Conservation (phyloP, 306 rosid species). For the Hippophae gyantsensis region DNA sequence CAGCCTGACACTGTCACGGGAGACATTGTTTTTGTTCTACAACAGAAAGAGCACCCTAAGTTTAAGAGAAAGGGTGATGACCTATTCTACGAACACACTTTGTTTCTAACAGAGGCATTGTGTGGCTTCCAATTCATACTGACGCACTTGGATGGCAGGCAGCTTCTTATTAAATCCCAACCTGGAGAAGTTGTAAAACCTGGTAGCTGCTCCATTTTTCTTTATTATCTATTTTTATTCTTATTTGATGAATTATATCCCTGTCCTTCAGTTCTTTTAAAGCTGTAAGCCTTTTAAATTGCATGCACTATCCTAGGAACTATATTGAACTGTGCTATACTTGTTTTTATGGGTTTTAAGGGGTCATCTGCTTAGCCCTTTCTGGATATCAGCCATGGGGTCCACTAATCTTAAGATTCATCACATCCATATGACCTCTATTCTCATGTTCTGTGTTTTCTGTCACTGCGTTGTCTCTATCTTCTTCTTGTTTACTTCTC, state of each 20-base stretch:
- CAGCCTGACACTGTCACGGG: conserved; percentile 96
- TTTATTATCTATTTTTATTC: background rate
- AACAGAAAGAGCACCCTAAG: conserved; percentile 90
- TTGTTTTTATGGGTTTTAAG: too few species aligned
- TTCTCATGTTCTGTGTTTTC: too few species aligned
- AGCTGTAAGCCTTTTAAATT: too few species aligned
- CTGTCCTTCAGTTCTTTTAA: too few species aligned
- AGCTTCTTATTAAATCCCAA: conserved; percentile 78
- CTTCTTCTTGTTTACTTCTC: too few species aligned
- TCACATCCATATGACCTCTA: too few species aligned
- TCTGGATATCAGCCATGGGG: too few species aligned
- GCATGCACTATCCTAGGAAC: too few species aligned
- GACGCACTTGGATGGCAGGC: conserved; percentile 77
- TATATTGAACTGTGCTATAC: too few species aligned
- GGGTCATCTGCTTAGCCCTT: too few species aligned
- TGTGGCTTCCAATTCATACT: conserved; percentile 85
- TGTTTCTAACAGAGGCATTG: conserved; percentile 71
- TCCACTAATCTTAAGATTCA: too few species aligned
- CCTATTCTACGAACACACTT: conserved; percentile 64
- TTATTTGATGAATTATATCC: background rate
- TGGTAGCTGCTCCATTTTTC: conserved; percentile 24
- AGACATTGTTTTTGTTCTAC: conserved; percentile 82
- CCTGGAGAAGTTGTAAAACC: conserved; percentile 95
- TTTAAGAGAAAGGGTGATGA: conserved; percentile 77
- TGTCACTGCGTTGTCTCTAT: too few species aligned